phyloP scores from a whole-genome alignment of 208 protist species.

The Leishmania tropica region DNA sequence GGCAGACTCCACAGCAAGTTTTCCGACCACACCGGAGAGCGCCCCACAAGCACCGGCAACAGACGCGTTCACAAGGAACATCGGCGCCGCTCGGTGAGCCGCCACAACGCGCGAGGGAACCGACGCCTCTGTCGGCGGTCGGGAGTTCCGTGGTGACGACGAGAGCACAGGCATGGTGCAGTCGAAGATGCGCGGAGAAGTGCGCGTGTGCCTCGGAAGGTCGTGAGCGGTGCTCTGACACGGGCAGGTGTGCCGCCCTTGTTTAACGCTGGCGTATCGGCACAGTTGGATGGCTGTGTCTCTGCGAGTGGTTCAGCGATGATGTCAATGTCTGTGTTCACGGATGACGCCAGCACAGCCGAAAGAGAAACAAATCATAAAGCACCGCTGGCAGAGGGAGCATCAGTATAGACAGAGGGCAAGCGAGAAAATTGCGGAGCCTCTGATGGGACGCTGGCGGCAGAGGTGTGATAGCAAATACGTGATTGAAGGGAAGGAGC shows the following conservation, averaged over 20 bases:
- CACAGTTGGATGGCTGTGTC: not conserved
- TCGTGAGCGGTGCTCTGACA: not conserved
- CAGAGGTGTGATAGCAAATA: not conserved
- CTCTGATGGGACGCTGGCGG: not conserved
- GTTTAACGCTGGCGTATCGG: not conserved
- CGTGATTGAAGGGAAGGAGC: not conserved
- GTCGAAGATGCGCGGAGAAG: not conserved
- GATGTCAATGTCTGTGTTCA: not conserved
- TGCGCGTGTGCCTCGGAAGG: not conserved
- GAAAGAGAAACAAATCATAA: constrained; percentile 4
- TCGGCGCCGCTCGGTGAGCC: not conserved
- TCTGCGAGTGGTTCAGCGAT: not conserved
- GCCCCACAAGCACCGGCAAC: constrained; percentile 77
- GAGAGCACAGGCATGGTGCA: not conserved
- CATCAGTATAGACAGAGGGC: not conserved
- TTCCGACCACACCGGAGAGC: constrained; percentile 72
- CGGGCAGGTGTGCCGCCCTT: not conserved
- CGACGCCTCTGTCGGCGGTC: not conserved
- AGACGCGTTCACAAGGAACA: constrained; percentile 70
- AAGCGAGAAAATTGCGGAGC: not conserved
- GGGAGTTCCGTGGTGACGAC: not conserved
- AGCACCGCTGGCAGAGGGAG: not conserved
- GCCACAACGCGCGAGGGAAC: not conserved
- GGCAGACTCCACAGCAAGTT: constrained; percentile 57
- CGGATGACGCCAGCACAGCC: not conserved